Conservation (phyloP, 176 grass and related monocot genomes). For the Rhipidocladum racemiflorum region DNA sequence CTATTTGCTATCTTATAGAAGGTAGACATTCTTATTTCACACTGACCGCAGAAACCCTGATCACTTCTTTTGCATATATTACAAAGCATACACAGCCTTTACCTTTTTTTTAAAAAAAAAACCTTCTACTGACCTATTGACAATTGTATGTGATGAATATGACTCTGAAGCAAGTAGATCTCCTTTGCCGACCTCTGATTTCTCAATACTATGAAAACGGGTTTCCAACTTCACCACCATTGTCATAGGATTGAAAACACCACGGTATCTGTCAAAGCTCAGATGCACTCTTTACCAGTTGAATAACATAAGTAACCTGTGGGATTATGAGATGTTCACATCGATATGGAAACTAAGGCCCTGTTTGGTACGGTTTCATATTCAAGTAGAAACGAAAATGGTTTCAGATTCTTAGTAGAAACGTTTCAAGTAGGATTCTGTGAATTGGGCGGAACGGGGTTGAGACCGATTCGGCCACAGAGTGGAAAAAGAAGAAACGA, state of each 20-base stretch:
- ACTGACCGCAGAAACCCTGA: background rate
- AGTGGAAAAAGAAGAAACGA: no score
- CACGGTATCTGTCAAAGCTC: background rate
- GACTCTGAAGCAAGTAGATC: background rate
- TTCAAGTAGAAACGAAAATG: no score
- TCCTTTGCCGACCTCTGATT: background rate
- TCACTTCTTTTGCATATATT: background rate
- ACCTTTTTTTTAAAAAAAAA: background rate
- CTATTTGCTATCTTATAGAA: background rate
- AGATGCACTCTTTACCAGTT: background rate
- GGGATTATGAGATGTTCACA: background rate
- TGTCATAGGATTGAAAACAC: background rate
- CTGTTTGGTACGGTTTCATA: no score
- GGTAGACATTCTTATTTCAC: background rate
- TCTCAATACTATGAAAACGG: slow-evolving; percentile 1
- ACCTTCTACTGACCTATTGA: background rate
- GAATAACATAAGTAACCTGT: background rate
- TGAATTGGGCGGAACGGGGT: no score
- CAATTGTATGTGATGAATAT: background rate
- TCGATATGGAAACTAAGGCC: slow-evolving; percentile 16
- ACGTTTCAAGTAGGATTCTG: no score
- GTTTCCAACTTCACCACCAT: background rate
- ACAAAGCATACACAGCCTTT: background rate
- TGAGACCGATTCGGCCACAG: no score
- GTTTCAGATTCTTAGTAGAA: no score